These are phyloP conservation scores for Colletotrichum agaves DNA, from an alignment of 2,329 filamentous ascomycete species.

Conservation along the genomic window DNA sequence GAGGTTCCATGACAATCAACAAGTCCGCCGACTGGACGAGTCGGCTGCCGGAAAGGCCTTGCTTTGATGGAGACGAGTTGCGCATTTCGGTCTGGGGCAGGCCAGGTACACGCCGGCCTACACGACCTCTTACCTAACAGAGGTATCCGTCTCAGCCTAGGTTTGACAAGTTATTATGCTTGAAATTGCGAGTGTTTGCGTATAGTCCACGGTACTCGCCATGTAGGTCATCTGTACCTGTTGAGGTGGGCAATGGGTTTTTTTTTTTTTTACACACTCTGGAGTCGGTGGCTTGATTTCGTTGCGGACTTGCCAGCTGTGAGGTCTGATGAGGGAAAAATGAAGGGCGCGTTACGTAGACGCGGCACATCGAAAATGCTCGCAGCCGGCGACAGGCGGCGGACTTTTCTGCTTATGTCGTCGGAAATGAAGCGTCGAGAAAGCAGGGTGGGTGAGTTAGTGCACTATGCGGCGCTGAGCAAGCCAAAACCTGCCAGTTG, in stretches of 20 bases:
- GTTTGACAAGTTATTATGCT: slow-evolving; percentile 15
- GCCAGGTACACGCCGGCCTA: slow-evolving; percentile 27
- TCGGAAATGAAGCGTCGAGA: slow-evolving; percentile 1
- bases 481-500: slow-evolving; percentile 6
- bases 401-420: not conserved
- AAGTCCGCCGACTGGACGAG: slow-evolving; percentile 21
- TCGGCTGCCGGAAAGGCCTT: slow-evolving; percentile 28
- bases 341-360: slow-evolving; percentile 9
- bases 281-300: slow-evolving; percentile 1
- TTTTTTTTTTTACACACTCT: slow-evolving; percentile 3
- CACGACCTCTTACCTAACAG: slow-evolving; percentile 25
- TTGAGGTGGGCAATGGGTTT: not conserved
- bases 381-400: slow-evolving; percentile 16
- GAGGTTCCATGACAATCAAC: slow-evolving; percentile 1
- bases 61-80: slow-evolving; percentile 18
- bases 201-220: not conserved
- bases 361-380: slow-evolving; percentile 16
- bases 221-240: slow-evolving; percentile 14
- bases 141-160: slow-evolving; percentile 21
- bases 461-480: not conserved
- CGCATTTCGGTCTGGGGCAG: slow-evolving; percentile 30
- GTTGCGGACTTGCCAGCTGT: not conserved
- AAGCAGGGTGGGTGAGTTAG: not conserved
- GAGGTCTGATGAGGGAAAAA: not conserved
- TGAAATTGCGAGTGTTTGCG: not conserved